Percentiles rank a stretch among this genome's conserved stretches.
phyloP scores from a whole-genome alignment of 805 yeast genomes.

The Saturnispora mendoncae region DNA sequence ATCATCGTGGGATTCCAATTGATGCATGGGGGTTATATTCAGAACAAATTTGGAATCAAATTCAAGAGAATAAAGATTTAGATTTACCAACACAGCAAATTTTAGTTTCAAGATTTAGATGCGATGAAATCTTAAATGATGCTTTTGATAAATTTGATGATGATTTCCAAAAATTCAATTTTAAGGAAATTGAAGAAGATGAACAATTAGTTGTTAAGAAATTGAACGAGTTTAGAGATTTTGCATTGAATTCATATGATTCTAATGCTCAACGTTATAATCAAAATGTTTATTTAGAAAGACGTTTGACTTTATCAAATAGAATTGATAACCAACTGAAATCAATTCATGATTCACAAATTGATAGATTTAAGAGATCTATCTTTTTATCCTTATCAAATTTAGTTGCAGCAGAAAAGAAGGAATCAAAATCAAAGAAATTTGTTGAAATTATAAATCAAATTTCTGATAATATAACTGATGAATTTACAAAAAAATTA shows the following conservation, averaged over 20 bases:
- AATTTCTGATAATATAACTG: conserved; percentile 17
- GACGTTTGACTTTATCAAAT: conserved; percentile 39
- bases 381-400: conserved; percentile 27
- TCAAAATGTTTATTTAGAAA: conserved; percentile 54
- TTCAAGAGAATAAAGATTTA: conserved; percentile 84
- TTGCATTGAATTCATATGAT: conserved; percentile 51
- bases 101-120: conserved; percentile 86
- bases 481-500: conserved; percentile 27
- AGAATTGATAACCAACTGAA: conserved; percentile 41
- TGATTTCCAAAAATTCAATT: conserved; percentile 24
- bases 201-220: conserved; percentile 33
- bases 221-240: conserved; percentile 36
- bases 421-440: conserved; percentile 17
- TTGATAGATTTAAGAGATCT: conserved; percentile 30
- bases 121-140: conserved; percentile 72
- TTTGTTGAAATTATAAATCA: conserved; percentile 20
- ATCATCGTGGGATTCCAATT: conserved; percentile 80
- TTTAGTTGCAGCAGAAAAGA: conserved; percentile 18
- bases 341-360: conserved; percentile 35
- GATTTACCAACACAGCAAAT: conserved; percentile 97
- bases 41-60: conserved; percentile 87
- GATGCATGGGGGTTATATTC: conserved; percentile 97
- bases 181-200: conserved; percentile 21
- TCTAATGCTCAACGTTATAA: conserved; percentile 69
- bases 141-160: conserved; percentile 38